These are phyloP conservation scores for Monosporascus sp. DNA, from an alignment of 2,329 filamentous ascomycete genomes.

Conservation along the genomic window DNA sequence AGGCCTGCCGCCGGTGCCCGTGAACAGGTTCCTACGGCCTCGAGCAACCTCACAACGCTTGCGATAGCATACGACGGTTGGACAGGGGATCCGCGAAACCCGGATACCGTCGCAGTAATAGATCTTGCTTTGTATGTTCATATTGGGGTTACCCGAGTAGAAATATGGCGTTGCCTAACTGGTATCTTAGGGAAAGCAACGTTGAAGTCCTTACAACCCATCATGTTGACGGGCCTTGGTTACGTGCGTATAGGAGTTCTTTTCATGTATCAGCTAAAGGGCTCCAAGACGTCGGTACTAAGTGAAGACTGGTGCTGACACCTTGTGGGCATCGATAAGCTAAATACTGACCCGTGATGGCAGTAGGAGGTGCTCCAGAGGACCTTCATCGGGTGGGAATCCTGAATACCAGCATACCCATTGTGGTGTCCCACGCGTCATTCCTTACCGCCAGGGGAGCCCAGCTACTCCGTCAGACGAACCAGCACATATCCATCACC, in stretches of 20 bases:
- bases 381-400: conserved; percentile 30
- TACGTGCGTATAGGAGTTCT: conserved; percentile 19
- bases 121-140: conserved; percentile 28
- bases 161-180: not conserved
- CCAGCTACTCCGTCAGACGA: conserved; percentile 38
- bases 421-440: conserved; percentile 48
- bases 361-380: conserved; percentile 33
- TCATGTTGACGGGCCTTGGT: conserved; percentile 34
- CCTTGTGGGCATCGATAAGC: no score
- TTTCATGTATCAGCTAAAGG: no score
- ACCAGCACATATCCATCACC: conserved; percentile 53
- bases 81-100: conserved; percentile 22
- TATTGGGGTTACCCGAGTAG: not conserved
- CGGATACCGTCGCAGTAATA: conserved; percentile 27
- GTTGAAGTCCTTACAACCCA: conserved; percentile 44
- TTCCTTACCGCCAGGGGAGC: conserved; percentile 37
- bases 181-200: conserved; percentile 29
- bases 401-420: conserved; percentile 40
- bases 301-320: no score
- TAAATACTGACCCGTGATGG: no score
- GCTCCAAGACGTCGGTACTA: no score
- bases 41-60: conserved; percentile 28
- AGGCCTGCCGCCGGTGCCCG: no score
- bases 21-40: no score
- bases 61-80: conserved; percentile 38